Percentiles rank a stretch among this genome's conserved stretches.
phyloP scores from a whole-genome alignment of 345 rosid species.

The Eucalyptus regnans region DNA sequence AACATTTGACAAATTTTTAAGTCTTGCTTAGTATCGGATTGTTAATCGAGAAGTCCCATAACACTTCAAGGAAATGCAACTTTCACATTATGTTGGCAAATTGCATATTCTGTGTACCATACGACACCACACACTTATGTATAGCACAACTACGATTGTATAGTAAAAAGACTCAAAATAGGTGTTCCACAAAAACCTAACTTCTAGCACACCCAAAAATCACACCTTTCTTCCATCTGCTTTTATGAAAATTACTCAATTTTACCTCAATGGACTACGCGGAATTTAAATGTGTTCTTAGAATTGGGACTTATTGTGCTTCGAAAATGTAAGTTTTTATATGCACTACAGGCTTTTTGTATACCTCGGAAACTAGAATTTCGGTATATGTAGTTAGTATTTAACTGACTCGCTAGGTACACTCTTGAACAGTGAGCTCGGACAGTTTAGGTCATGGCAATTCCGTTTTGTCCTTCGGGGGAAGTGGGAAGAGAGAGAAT shows the following conservation, averaged over 20 bases:
- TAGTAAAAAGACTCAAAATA: neutral
- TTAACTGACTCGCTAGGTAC: neutral
- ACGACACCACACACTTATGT: neutral
- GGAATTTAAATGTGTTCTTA: neutral
- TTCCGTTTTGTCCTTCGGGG: neutral
- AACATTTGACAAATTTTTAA: neutral
- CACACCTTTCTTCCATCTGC: neutral
- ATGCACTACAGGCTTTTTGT: neutral
- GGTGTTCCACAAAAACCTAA: neutral
- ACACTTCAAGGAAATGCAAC: neutral
- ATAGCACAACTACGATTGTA: neutral
- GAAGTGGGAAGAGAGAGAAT: neutral
- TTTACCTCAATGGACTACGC: neutral
- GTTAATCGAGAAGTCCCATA: neutral
- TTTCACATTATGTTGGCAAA: neutral
- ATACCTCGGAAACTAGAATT: neutral
- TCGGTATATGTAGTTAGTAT: neutral
- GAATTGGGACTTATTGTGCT: neutral
- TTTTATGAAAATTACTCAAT: neutral
- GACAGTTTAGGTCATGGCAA: neutral
- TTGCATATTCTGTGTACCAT: neutral
- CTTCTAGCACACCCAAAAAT: neutral
- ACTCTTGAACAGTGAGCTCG: neutral
- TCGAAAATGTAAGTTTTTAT: neutral
- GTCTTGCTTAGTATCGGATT: neutral